These are phyloP conservation scores for Coleophoma crateriformis DNA, from an alignment of 2,329 filamentous ascomycete genomes.

Conservation along the genomic window DNA sequence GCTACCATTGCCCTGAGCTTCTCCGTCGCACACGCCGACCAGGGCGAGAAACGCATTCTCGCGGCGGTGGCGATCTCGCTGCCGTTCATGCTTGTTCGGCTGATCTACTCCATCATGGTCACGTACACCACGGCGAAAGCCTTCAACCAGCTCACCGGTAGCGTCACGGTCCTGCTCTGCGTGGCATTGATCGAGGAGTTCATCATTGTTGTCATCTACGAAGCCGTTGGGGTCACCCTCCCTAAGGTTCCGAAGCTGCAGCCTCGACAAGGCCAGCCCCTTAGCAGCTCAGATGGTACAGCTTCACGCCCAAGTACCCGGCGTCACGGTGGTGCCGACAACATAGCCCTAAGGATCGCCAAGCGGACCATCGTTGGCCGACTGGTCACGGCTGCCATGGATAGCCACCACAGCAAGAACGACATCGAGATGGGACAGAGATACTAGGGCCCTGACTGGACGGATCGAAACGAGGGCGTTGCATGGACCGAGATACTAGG, in stretches of 20 bases:
- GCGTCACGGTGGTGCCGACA: slow-evolving; percentile 1
- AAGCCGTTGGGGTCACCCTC: slow-evolving; percentile 34
- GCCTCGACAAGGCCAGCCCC: background rate
- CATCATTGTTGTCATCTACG: slow-evolving; percentile 35
- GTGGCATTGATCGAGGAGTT: slow-evolving; percentile 47
- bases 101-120: slow-evolving; percentile 39
- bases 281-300: slow-evolving; percentile 4
- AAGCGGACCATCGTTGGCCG: slow-evolving; percentile 22
- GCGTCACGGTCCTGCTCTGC: slow-evolving; percentile 33
- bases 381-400: slow-evolving; percentile 10
- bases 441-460: background rate
- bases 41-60: slow-evolving; percentile 40
- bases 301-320: background rate
- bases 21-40: slow-evolving; percentile 27
- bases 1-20: slow-evolving; percentile 26
- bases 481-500: no score
- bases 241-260: slow-evolving; percentile 13
- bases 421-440: slow-evolving; percentile 5
- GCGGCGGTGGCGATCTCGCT: slow-evolving; percentile 34
- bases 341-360: slow-evolving; percentile 11
- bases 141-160: slow-evolving; percentile 38
- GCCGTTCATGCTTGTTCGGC: slow-evolving; percentile 44
- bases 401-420: background rate
- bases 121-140: slow-evolving; percentile 32
- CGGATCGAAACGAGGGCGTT: no score